Evolutionary conservation across 305 asterid species (phyloP).

Genomic region (Rubia occidens): DNA sequence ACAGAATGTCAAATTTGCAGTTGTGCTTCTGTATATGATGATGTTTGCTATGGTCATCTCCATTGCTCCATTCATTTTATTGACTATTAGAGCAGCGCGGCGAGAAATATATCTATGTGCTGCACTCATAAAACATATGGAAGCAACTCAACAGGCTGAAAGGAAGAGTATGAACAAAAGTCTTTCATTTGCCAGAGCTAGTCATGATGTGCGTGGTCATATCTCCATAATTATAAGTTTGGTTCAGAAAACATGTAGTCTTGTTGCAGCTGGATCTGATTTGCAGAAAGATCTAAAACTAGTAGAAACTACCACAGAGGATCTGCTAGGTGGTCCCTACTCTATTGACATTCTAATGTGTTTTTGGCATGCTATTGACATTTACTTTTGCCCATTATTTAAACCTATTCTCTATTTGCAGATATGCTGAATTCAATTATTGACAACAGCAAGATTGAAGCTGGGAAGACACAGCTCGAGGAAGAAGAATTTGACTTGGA

Average conservation of each 20-base stretch:
- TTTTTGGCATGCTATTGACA: neutral
- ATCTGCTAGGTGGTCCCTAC: conserved; percentile 36
- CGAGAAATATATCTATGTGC: conserved; percentile 45
- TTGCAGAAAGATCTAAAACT: conserved; percentile 33
- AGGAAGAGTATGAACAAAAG: conserved; percentile 58
- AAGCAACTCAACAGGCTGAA: conserved; percentile 62
- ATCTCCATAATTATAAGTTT: conserved; percentile 54
- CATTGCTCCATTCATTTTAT: conserved; percentile 23
- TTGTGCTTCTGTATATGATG: conserved; percentile 25
- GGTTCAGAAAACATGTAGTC: conserved; percentile 32
- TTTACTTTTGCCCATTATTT: neutral
- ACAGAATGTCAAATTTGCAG: conserved; percentile 20
- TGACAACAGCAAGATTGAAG: conserved; percentile 66
- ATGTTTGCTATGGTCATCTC: conserved; percentile 22
- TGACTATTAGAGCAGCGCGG: conserved; percentile 31
- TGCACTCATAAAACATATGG: conserved; percentile 56
- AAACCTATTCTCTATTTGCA: conserved; percentile 9
- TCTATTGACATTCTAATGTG: neutral
- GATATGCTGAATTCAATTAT: conserved; percentile 69
- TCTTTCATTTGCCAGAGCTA: conserved; percentile 57
- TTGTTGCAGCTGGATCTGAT: conserved; percentile 27
- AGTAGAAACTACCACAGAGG: conserved; percentile 31
- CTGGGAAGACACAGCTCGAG: conserved; percentile 60
- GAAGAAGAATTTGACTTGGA: conserved; percentile 60
- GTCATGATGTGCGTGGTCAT: conserved; percentile 67